These are phyloP conservation scores for Trichoderma asperellum DNA, from an alignment of 2,329 filamentous ascomycete genomes.

Conservation along the genomic window DNA sequence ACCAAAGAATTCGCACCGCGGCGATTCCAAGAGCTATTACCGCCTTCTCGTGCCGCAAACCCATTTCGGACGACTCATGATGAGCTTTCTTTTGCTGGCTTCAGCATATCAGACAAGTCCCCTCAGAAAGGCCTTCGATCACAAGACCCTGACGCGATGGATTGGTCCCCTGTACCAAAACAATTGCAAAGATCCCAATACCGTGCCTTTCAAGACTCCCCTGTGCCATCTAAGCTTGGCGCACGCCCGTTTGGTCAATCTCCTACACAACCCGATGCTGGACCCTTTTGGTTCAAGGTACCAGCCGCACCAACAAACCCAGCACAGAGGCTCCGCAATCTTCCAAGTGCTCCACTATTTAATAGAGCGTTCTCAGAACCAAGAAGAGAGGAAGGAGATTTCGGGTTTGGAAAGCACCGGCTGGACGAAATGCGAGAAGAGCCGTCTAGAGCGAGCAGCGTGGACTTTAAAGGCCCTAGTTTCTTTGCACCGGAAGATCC, in stretches of 20 bases:
- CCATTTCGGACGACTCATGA: not conserved
- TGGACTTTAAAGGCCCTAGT: constrained; percentile 62
- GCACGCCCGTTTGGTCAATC: constrained; percentile 52
- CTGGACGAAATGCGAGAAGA: constrained; percentile 18
- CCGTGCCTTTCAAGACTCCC: constrained; percentile 57
- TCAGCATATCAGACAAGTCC: constrained; percentile 32
- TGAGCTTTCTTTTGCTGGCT: constrained; percentile 24
- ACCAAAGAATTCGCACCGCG: constrained; percentile 22
- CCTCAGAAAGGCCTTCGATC: constrained; percentile 32
- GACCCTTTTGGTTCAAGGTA: constrained; percentile 70
- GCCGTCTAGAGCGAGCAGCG: constrained; percentile 33
- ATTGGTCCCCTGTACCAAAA: constrained; percentile 65
- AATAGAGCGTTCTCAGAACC: constrained; percentile 46
- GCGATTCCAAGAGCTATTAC: constrained; percentile 12
- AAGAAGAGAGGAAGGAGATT: constrained; percentile 41
- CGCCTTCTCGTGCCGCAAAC: constrained; percentile 3
- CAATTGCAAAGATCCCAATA: constrained; percentile 48
- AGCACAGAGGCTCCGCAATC: constrained; percentile 64
- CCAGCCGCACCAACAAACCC: constrained; percentile 71
- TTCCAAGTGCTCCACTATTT: constrained; percentile 59
- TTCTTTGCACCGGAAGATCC: constrained; percentile 56
- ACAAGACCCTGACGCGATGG: constrained; percentile 66
- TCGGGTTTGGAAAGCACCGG: not conserved
- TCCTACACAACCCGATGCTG: constrained; percentile 46
- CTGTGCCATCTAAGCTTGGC: constrained; percentile 43